phyloP scores from a whole-genome alignment of 2,329 filamentous ascomycete genomes.

The Neonectria coccinea region DNA sequence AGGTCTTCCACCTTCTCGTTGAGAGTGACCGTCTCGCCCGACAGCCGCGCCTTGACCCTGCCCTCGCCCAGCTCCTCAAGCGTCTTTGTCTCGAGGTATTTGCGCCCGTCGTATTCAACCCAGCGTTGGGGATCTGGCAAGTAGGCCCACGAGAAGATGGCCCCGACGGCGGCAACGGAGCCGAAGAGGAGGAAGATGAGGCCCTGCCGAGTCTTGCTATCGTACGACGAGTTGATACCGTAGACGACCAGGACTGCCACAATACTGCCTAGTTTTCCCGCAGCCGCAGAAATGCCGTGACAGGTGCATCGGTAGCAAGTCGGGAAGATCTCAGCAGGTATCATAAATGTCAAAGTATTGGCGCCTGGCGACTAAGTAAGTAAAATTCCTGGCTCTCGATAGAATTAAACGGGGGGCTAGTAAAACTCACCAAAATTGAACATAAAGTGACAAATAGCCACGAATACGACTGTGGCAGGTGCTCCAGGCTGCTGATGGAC shows the following conservation, averaged over 20 bases:
- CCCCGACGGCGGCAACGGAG: constrained; percentile 61
- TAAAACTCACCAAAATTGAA: constrained; percentile 63
- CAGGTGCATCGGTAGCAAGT: constrained; percentile 72
- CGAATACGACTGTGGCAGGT: constrained; percentile 61
- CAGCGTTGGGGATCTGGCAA: constrained; percentile 61
- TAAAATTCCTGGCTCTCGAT: not conserved
- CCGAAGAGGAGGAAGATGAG: constrained; percentile 65
- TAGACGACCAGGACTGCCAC: constrained; percentile 63
- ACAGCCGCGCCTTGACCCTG: constrained; percentile 56
- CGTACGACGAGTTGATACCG: constrained; percentile 61
- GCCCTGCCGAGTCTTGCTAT: constrained; percentile 57
- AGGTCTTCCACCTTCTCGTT: constrained; percentile 57
- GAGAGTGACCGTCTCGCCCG: constrained; percentile 59
- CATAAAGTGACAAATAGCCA: constrained; percentile 65
- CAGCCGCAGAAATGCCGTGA: constrained; percentile 71
- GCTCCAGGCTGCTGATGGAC: constrained; percentile 57
- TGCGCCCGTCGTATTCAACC: constrained; percentile 51
- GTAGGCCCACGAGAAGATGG: constrained; percentile 64
- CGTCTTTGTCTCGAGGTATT: constrained; percentile 58
- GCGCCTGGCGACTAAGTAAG: constrained; percentile 55
- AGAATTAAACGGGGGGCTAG: no score
- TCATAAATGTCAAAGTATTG: constrained; percentile 72
- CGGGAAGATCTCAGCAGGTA: constrained; percentile 74
- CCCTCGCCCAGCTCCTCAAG: constrained; percentile 65
- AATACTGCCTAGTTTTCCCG: constrained; percentile 69